Evolutionary conservation across 2,329 filamentous ascomycete genomes (phyloP), one percentile per base, ranked within the genome.

Genomic region (Dactylonectria macrodidyma): DNA sequence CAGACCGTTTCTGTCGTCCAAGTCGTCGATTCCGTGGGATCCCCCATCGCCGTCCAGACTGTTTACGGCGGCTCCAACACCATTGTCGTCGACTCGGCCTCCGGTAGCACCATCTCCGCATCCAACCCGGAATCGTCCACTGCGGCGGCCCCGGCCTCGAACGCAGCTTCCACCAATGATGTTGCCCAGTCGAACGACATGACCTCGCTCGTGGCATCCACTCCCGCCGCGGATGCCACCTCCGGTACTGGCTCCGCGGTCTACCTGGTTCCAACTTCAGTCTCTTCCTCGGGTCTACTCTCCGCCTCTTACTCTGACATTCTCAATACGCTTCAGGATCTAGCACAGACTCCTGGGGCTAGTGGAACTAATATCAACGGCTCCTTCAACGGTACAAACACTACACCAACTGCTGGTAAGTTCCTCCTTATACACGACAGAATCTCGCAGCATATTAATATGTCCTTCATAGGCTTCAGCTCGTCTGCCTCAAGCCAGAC

Each of bases 1-100:
- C 83, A 88, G 77, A 89, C 88, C 72, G 79, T 90, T 70, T 88
- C 87, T 30, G 81, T 89, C 76, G 78, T 89, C 62, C 84, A 89
- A 71, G 74, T 86, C 68, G 83, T 89, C 69, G 86, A 89, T 77
- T 78, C 79, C 52, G 75, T 78, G 51, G 87, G 87, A 68, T 81
- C 80, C 33, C 80, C 84, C 56, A 74, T 88, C 52, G 78, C 81
- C 59, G 76, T 84, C 24, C 78, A 83, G 65, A 89, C 87, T 36
- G 71, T 84, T 62, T 78, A 75, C 71, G 79, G 80, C 47, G 70
- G 80, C 52, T 76, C 83, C 44, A 78, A 80, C 72, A 84, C 83
- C 62, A 76, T 81, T 62, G 73, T 83, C 67, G 73, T 80, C 68
- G 77, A 80, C 72, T 71, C 79, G 55, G 73, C 73, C 62, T 80